Evolutionary conservation across 2,329 filamentous ascomycete genomes (phyloP).

Genomic region (Paraphoma chrysanthemicola): DNA sequence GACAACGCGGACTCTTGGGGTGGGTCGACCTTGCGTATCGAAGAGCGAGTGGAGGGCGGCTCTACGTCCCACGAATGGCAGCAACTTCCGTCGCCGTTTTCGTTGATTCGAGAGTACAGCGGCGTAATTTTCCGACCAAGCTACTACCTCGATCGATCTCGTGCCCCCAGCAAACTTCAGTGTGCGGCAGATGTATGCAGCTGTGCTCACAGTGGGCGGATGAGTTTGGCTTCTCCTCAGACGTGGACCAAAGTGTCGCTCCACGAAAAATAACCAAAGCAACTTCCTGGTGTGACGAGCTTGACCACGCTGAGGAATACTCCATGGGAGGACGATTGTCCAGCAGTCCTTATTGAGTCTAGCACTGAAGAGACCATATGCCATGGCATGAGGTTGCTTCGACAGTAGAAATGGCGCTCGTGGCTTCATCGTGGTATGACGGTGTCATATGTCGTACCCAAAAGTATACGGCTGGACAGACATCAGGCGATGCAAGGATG

Average conservation of each 20-base stretch:
- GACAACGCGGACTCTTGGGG: slow-evolving; percentile 2
- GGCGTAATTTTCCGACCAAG: slow-evolving; percentile 15
- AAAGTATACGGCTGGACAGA: neutral
- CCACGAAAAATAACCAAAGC: too few relatives aligned
- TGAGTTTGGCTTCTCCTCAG: neutral
- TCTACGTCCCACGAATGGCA: slow-evolving; percentile 35
- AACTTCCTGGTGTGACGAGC: too few relatives aligned
- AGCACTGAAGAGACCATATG: slow-evolving; percentile 10
- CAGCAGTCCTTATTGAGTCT: neutral
- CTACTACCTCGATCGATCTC: slow-evolving; percentile 6
- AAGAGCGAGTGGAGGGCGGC: slow-evolving; percentile 6
- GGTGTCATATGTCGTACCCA: slow-evolving; percentile 11
- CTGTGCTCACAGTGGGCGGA: too few relatives aligned
- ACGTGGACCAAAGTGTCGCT: neutral
- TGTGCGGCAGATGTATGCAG: slow-evolving; percentile 4
- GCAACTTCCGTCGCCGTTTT: slow-evolving; percentile 33
- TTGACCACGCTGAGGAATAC: too few relatives aligned
- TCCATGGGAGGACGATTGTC: too few relatives aligned
- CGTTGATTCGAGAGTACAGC: slow-evolving; percentile 25
- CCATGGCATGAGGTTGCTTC: slow-evolving; percentile 28
- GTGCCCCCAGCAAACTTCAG: neutral
- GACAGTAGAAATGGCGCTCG: slow-evolving; percentile 37
- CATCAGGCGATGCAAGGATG: neutral
- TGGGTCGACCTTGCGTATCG: slow-evolving; percentile 2
- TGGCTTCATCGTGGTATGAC: slow-evolving; percentile 38